phyloP scores from a whole-genome alignment of 495 filamentous ascomycete species.

The Aspergillus bertholletiae region DNA sequence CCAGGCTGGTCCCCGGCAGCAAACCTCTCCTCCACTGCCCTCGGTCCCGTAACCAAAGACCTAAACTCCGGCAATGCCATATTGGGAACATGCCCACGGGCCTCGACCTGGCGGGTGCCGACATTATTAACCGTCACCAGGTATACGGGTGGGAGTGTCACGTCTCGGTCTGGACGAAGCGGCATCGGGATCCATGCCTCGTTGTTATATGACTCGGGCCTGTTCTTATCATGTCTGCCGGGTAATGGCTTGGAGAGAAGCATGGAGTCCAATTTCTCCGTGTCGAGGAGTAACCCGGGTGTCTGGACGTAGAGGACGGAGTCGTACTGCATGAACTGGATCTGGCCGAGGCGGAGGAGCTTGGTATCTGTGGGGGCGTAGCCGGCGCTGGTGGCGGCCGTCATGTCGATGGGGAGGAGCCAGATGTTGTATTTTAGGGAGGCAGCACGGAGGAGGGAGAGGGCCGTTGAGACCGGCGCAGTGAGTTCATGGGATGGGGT shows the following conservation, averaged over 20 bases:
- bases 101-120: slow-evolving; percentile 32
- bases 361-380: slow-evolving; percentile 38
- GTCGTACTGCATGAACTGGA: slow-evolving; percentile 49
- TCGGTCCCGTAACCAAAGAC: slow-evolving; percentile 28
- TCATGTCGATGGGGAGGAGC: slow-evolving; percentile 46
- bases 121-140: slow-evolving; percentile 43
- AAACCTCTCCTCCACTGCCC: slow-evolving; percentile 3
- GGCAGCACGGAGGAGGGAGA: slow-evolving; percentile 35
- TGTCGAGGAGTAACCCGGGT: slow-evolving; percentile 39
- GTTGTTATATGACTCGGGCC: slow-evolving; percentile 40
- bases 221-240: slow-evolving; percentile 29
- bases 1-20: slow-evolving; percentile 25
- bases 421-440: slow-evolving; percentile 43
- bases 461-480: slow-evolving; percentile 24
- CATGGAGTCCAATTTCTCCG: slow-evolving; percentile 34
- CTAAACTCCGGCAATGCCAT: slow-evolving; percentile 34
- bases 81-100: slow-evolving; percentile 42
- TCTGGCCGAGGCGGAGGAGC: slow-evolving; percentile 39
- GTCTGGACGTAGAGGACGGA: slow-evolving; percentile 41
- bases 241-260: slow-evolving; percentile 36
- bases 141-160: slow-evolving; percentile 35
- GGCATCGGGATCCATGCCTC: slow-evolving; percentile 44
- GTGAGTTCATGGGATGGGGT: slow-evolving; percentile 23
- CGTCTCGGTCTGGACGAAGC: slow-evolving; percentile 34
- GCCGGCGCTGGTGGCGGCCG: slow-evolving; percentile 29